Percentiles rank a stretch among this genome's conserved stretches.
These are phyloP conservation scores for Penicillium arizonense DNA, from an alignment of 495 filamentous ascomycete genomes.

Conservation along the genomic window DNA sequence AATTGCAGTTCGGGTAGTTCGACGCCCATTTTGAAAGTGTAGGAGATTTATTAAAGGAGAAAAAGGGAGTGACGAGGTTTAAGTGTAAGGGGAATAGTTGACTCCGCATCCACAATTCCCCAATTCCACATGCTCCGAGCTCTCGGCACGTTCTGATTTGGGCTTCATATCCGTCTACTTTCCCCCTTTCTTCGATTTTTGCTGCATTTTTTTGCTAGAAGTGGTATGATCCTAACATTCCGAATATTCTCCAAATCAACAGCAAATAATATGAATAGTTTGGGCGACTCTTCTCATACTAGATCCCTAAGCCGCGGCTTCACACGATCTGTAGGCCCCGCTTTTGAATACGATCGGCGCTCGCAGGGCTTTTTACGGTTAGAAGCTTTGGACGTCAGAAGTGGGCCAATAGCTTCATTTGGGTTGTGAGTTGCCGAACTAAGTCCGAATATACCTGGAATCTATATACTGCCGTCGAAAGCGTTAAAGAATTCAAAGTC, in stretches of 20 bases:
- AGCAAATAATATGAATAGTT: too few relatives aligned
- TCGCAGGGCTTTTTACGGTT: background rate
- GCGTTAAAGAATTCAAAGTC: too few relatives aligned
- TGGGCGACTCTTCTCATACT: too few relatives aligned
- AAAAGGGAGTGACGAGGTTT: background rate
- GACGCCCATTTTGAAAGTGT: conserved; percentile 19
- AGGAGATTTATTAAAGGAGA: conserved; percentile 2
- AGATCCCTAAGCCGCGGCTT: conserved; percentile 3
- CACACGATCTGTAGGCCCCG: conserved; percentile 5
- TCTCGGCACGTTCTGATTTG: conserved; percentile 12
- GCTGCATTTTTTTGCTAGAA: background rate
- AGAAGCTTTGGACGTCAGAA: too few relatives aligned
- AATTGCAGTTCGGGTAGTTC: conserved; percentile 57
- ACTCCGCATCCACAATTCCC: conserved; percentile 24
- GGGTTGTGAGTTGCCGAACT: too few relatives aligned
- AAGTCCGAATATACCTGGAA: too few relatives aligned
- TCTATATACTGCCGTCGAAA: too few relatives aligned
- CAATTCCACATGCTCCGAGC: conserved; percentile 20
- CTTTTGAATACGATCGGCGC: background rate
- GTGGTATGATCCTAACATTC: too few relatives aligned
- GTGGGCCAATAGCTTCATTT: too few relatives aligned
- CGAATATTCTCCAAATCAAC: too few relatives aligned
- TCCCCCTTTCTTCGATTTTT: background rate
- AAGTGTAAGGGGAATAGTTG: background rate
- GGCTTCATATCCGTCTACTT: background rate